These are phyloP conservation scores for Bolboschoenus planiculmis DNA, from an alignment of 176 grass and related monocot genomes.

Conservation along the genomic window DNA sequence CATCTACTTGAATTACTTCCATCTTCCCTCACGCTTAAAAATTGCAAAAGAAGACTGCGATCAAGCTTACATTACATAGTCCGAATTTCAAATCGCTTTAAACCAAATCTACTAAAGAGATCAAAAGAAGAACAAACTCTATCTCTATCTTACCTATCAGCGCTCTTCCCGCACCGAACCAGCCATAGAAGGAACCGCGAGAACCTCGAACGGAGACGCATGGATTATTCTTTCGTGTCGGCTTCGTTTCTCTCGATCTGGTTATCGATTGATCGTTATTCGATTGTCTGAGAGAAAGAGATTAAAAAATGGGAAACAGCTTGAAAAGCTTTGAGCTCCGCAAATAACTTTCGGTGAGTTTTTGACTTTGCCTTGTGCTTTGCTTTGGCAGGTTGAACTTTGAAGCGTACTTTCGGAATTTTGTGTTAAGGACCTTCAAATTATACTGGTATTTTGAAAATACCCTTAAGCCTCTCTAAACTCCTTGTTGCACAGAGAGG, in stretches of 20 bases:
- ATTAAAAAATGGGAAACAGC: neutral
- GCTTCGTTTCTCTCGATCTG: neutral
- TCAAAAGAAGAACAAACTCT: slow-evolving; percentile 20
- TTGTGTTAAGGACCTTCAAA: neutral
- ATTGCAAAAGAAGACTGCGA: neutral
- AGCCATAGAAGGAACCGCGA: slow-evolving; percentile 42
- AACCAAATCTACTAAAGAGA: neutral
- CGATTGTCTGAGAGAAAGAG: neutral
- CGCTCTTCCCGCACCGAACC: slow-evolving; percentile 38
- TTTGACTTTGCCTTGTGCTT: neutral
- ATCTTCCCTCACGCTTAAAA: slow-evolving; percentile 35
- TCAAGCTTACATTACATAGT: neutral
- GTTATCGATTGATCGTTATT: neutral
- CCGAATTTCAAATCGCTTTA: neutral
- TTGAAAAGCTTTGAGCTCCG: neutral
- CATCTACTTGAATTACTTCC: slow-evolving; percentile 38
- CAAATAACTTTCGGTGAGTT: neutral
- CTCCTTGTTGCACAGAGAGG: too few species aligned
- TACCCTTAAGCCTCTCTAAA: too few species aligned
- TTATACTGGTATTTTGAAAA: neutral
- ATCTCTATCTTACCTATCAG: slow-evolving; percentile 19
- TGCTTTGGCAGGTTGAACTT: neutral
- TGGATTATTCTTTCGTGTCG: neutral
- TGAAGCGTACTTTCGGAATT: neutral
- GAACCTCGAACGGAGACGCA: slow-evolving; percentile 32